Base-by-base conservation (phyloP, 305 asterid species). In the Lippia alba region DNA sequence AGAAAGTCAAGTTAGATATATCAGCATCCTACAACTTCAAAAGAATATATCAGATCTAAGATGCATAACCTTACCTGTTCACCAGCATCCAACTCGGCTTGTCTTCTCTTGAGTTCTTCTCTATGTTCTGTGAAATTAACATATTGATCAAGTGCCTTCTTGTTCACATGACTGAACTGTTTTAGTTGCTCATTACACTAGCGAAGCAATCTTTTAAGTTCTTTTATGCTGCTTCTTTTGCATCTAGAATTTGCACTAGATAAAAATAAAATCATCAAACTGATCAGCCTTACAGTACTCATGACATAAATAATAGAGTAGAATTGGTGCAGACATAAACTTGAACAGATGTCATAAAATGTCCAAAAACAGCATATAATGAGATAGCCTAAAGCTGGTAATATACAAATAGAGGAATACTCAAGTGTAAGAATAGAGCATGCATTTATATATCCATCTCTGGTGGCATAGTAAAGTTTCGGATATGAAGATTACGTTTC, bases 91-190 rank as follows among this genome's bases (percentile, higher is more conserved):
- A 92, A 74, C 87, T 95, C 99, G 12, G 96, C 96, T 81, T 92
- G 98, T 74, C 98, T 83, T 74, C 81, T 80, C 87, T 92, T 97
- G 55, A 92, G 93, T 86, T 90, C 96, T 79, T 95, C 99, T 68
- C 98, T 81, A 74, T 92, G 97, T 78, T 95, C 99, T 15, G 98
- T 92, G 83, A 95, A 92, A 81, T 90, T 95, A 61, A 92, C 92
- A 83, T 92, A 95, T 72, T 95, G 99, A 80, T 95, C 99, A 41
- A 92, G 96, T 46, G 99, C 99, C 78, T 95, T 95, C 78, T 95
- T 95, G 81, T 95, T 95, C 75, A 95, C 99, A 79, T 95, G 99
- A 86, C 98, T 95, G 80, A 92, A 92, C 75, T 89, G 90, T 69
- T 92, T 80, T 80, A 95, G 88, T 82, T 95, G 87, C 83, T 95